Evolutionary conservation across 345 rosid genomes (phyloP).

Genomic region (Microcos paniculata): DNA sequence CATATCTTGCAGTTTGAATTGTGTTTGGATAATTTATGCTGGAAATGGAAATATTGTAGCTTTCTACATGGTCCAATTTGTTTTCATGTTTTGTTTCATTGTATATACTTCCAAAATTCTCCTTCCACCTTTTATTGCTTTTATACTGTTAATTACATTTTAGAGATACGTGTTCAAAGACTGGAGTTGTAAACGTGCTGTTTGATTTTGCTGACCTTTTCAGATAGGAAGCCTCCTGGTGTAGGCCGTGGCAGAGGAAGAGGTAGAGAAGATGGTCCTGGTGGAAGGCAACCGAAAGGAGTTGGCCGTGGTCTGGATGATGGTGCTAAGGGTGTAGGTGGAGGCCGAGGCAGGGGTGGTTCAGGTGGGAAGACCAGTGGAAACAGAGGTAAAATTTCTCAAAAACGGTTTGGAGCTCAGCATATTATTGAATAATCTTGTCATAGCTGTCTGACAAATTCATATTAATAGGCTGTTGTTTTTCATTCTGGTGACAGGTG

Average conservation of each 20-base stretch:
- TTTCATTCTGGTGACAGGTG: slow-evolving; percentile 39
- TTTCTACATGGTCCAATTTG: background rate
- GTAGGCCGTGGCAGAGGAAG: slow-evolving; percentile 85
- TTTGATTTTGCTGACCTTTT: slow-evolving; percentile 7
- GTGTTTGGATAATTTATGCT: background rate
- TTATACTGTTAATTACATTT: background rate
- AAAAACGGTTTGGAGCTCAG: background rate
- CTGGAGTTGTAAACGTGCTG: slow-evolving; percentile 2
- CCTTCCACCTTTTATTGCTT: background rate
- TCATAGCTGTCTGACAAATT: background rate
- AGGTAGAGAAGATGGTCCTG: slow-evolving; percentile 72
- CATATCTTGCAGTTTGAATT: background rate
- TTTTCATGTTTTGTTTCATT: background rate
- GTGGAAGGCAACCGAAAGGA: slow-evolving; percentile 64
- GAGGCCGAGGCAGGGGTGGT: slow-evolving; percentile 75
- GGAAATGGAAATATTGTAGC: background rate
- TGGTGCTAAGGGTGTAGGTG: slow-evolving; percentile 57
- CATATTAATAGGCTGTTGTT: background rate
- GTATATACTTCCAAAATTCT: background rate
- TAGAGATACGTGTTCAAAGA: background rate
- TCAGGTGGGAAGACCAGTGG: slow-evolving; percentile 55
- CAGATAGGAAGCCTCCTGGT: slow-evolving; percentile 82
- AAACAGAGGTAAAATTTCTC: slow-evolving; percentile 46
- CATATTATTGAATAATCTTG: background rate
- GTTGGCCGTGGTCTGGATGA: slow-evolving; percentile 76